Evolutionary conservation across 345 rosid genomes (phyloP).

Genomic region (Arabidopsis suecica): DNA sequence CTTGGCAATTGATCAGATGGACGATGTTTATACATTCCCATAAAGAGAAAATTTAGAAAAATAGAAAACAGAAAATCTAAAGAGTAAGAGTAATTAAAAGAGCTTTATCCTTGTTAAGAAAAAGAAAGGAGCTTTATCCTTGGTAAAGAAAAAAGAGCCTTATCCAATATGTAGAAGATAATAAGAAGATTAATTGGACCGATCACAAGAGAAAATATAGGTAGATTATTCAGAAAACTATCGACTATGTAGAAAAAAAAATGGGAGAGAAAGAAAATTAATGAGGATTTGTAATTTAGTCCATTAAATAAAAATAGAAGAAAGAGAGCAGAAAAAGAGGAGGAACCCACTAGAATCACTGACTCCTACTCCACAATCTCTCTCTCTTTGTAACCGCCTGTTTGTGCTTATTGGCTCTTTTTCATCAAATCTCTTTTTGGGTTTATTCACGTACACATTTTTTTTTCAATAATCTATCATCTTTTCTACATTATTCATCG

Average conservation of each 20-base stretch:
- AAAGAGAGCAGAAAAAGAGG: constrained; percentile 53
- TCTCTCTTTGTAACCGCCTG: constrained; percentile 74
- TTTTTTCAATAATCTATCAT: constrained; percentile 1
- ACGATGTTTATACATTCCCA: neutral
- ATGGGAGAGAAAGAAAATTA: neutral
- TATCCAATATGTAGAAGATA: neutral
- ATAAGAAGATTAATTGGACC: neutral
- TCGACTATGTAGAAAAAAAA: neutral
- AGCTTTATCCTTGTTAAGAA: neutral
- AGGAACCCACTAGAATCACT: constrained; percentile 79
- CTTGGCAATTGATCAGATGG: neutral
- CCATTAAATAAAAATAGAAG: constrained; percentile 17
- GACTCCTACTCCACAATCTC: constrained; percentile 77
- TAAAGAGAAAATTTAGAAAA: neutral
- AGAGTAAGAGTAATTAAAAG: too few relatives aligned
- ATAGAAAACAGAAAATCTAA: too few relatives aligned
- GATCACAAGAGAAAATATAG: neutral
- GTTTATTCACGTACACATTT: constrained; percentile 46
- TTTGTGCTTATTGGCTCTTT: constrained; percentile 67
- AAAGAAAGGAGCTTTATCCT: neutral
- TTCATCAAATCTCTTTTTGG: constrained; percentile 48
- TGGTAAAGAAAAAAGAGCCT: neutral
- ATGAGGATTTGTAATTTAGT: constrained; percentile 42
- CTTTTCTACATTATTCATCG: neutral
- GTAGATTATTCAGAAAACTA: neutral